Percentiles rank a stretch among this genome's conserved stretches.
phyloP scores from a whole-genome alignment of 1,139 yeast genomes.

The Pichia sp. region DNA sequence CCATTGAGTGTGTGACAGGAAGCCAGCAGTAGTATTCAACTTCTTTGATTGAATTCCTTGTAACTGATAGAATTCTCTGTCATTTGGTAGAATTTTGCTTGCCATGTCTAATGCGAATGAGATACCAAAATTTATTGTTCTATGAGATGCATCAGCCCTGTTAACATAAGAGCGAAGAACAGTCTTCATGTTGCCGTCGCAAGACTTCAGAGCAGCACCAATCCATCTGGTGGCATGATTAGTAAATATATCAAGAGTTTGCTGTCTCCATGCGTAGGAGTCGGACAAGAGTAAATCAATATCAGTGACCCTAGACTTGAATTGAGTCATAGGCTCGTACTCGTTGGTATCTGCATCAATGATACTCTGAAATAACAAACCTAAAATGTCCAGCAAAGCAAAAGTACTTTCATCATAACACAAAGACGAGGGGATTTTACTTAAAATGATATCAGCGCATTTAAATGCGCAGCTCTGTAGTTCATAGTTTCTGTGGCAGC shows the following conservation, averaged over 20 bases:
- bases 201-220: constrained; percentile 44
- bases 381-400: constrained; percentile 74
- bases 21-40: constrained; percentile 62
- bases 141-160: constrained; percentile 31
- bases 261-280: constrained; percentile 70
- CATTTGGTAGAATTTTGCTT: constrained; percentile 60
- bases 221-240: constrained; percentile 67
- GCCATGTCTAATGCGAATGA: constrained; percentile 90
- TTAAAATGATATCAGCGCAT: constrained; percentile 68
- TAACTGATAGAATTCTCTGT: constrained; percentile 46
- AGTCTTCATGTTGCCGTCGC: constrained; percentile 72
- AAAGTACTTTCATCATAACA: constrained; percentile 72
- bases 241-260: constrained; percentile 59
- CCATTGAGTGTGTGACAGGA: constrained; percentile 78
- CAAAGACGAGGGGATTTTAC: constrained; percentile 71
- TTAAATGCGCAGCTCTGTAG: constrained; percentile 79
- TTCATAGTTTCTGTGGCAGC: constrained; percentile 74
- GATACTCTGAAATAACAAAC: constrained; percentile 72
- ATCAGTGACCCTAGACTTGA: constrained; percentile 56
- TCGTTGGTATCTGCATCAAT: constrained; percentile 83
- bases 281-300: constrained; percentile 68
- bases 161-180: constrained; percentile 74
- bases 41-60: constrained; percentile 31
- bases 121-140: constrained; percentile 63
- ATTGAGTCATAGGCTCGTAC: constrained; percentile 76